Evolutionary conservation across 768 basidiomycete genomes (phyloP).

Genomic region (Pulveroboletus sp.): DNA sequence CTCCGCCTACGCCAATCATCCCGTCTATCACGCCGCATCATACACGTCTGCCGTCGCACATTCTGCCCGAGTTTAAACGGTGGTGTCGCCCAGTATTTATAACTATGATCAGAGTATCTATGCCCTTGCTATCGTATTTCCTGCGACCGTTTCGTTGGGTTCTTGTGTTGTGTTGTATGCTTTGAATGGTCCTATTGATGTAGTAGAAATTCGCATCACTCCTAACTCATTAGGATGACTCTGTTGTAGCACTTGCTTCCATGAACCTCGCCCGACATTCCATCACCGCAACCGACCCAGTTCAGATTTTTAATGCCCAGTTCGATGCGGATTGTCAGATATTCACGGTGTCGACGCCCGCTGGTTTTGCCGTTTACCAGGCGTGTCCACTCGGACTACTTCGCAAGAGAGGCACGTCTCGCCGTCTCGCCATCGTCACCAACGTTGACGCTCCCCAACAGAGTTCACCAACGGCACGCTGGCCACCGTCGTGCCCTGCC

Average conservation of each 20-base stretch:
- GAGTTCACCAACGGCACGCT: constrained; percentile 81
- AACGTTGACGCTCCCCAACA: constrained; percentile 31
- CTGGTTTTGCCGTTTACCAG: constrained; percentile 82
- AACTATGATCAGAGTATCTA: constrained; percentile 17
- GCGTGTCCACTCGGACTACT: constrained; percentile 73
- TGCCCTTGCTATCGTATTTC: constrained; percentile 22
- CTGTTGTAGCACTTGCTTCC: constrained; percentile 20
- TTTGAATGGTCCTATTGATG: background rate
- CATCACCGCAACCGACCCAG: constrained; percentile 72
- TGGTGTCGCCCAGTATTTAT: constrained; percentile 22
- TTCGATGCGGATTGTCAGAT: constrained; percentile 80
- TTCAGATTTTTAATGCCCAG: constrained; percentile 72
- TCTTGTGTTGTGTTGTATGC: constrained; percentile 19
- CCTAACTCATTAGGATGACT: constrained; percentile 21
- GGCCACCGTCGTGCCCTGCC: constrained; percentile 71
- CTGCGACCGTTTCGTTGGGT: constrained; percentile 12
- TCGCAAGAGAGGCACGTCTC: constrained; percentile 72
- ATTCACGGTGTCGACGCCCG: constrained; percentile 76
- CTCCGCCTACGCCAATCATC: constrained; percentile 23
- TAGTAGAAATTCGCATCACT: constrained; percentile 12
- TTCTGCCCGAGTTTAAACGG: constrained; percentile 26
- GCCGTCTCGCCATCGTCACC: background rate
- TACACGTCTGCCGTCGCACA: constrained; percentile 28
- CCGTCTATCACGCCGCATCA: constrained; percentile 27
- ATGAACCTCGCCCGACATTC: constrained; percentile 89